Evolutionary conservation across 2,329 filamentous ascomycete genomes (phyloP), one percentile per base, ranked within the genome.

Genomic region (Apiospora malaysiana): DNA sequence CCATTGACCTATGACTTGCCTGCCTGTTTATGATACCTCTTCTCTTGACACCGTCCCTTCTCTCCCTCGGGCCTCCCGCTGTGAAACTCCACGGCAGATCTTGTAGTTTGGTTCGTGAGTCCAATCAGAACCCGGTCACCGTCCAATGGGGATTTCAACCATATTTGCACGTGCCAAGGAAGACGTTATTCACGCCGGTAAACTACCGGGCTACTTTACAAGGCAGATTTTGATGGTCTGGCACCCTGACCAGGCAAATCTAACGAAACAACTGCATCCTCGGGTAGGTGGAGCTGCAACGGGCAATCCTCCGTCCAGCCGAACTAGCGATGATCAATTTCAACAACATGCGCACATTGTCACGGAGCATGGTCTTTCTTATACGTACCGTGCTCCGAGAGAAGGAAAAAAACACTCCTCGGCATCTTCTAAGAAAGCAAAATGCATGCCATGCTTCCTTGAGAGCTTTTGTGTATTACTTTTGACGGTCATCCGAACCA

Each of bases 51-150:
- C 14, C 56, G 32, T 63, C 56, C 32, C 32, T 63, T 63, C 9
- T n/a, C 18, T 5, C 32, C 32, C 32, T 40, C 14, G 56, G 37
- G 51, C 51, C 32, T 51, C 49, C 51, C 51, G 51, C 21, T 32
- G 25, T 59, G 37, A 8, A 16, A 59, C 51, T 59, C 51, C 51
- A 59, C 51, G 51, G 51, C 51, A 59, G 51, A 59, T 59, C 51
- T 21, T 32, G 56, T 12, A 63, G 32, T n/a, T 63, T 27, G 56
- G 56, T 14, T 63, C 32, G 32, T 40, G 32, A 63, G 14, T 63
- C 56, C 56, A 63, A 63, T 63, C 56, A 63, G 56, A 63, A 40
- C 56, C 56, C 32, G 21, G 56, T 40, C 56, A 40, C 32, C 56
- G 32, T 63, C 56, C 56, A 63, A 63, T 63, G 9, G 56, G 56